A percentile compares a stretch with the other conserved stretches of the same genome.
Conservation (phyloP, 2,329 filamentous ascomycete genomes). For the Hymenoscyphus linearis region DNA sequence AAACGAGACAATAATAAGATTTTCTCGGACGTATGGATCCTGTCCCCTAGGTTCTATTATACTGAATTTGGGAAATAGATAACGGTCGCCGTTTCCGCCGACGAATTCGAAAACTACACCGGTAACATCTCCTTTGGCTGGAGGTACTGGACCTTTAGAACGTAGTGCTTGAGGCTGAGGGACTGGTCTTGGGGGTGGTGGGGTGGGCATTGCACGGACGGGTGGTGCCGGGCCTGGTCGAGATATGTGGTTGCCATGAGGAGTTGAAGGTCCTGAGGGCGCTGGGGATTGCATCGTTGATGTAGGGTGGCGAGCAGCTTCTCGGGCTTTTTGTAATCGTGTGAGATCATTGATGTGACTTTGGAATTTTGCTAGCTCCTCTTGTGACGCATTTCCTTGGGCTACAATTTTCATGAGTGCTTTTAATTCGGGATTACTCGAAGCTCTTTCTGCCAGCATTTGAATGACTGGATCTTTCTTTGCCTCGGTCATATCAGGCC, state of each 20-base stretch:
- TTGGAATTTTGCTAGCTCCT: constrained; percentile 72
- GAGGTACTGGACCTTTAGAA: constrained; percentile 53
- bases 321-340: constrained; percentile 55
- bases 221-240: not conserved
- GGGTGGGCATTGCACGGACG: constrained; percentile 17
- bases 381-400: constrained; percentile 63
- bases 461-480: constrained; percentile 74
- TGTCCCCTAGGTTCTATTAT: constrained; percentile 62
- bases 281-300: constrained; percentile 20
- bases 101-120: constrained; percentile 66
- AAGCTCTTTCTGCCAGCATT: constrained; percentile 69
- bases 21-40: constrained; percentile 47
- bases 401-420: constrained; percentile 81
- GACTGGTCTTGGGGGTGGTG: constrained; percentile 21
- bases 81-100: constrained; percentile 65
- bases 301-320: constrained; percentile 42
- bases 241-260: constrained; percentile 13
- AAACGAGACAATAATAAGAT: constrained; percentile 67
- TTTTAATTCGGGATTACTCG: constrained; percentile 65
- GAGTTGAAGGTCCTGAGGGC: constrained; percentile 8
- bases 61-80: constrained; percentile 72
- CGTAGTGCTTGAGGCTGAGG: constrained; percentile 48
- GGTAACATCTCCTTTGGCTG: constrained; percentile 53
- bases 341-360: constrained; percentile 74
- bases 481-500: constrained; percentile 27